phyloP scores from a whole-genome alignment of 2,329 filamentous ascomycete species.

The Cordyceps farinosa region DNA sequence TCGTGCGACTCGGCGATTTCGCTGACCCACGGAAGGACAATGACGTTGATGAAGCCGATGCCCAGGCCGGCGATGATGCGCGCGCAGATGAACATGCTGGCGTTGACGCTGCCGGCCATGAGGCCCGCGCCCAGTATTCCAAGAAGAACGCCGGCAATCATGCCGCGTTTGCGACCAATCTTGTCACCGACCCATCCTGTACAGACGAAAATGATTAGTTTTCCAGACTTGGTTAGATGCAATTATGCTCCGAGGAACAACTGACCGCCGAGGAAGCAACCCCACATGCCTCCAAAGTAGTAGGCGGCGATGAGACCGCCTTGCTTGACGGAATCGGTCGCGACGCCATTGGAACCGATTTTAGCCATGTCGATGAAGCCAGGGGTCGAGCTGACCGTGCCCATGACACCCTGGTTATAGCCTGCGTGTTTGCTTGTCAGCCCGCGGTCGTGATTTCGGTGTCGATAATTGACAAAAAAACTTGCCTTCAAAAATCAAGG shows the following conservation, averaged over 20 bases:
- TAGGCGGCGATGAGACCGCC: conserved; percentile 52
- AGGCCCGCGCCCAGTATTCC: conserved; percentile 47
- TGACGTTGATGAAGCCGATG: conserved; percentile 48
- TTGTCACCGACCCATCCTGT: conserved; percentile 46
- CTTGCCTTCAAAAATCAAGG: conserved; percentile 24
- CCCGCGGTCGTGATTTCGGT: neutral
- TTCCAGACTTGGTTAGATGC: neutral
- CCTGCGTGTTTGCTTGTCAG: conserved; percentile 28
- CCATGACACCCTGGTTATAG: conserved; percentile 54
- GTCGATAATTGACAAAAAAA: neutral
- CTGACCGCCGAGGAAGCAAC: conserved; percentile 44
- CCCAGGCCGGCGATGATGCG: conserved; percentile 50
- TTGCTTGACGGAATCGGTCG: conserved; percentile 47
- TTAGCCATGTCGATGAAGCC: conserved; percentile 40
- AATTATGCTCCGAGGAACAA: neutral
- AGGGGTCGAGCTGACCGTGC: conserved; percentile 44
- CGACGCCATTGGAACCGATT: conserved; percentile 44
- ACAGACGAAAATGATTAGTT: neutral
- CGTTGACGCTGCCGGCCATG: conserved; percentile 42
- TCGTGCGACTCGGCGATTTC: conserved; percentile 45
- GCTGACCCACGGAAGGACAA: conserved; percentile 46
- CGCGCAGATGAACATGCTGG: conserved; percentile 46
- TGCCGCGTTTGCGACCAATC: conserved; percentile 45
- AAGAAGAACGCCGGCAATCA: conserved; percentile 45
- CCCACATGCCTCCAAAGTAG: conserved; percentile 49